These are phyloP conservation scores for Globisporangium barbulae DNA, from an alignment of 352 stramenopile species.

Conservation along the genomic window DNA sequence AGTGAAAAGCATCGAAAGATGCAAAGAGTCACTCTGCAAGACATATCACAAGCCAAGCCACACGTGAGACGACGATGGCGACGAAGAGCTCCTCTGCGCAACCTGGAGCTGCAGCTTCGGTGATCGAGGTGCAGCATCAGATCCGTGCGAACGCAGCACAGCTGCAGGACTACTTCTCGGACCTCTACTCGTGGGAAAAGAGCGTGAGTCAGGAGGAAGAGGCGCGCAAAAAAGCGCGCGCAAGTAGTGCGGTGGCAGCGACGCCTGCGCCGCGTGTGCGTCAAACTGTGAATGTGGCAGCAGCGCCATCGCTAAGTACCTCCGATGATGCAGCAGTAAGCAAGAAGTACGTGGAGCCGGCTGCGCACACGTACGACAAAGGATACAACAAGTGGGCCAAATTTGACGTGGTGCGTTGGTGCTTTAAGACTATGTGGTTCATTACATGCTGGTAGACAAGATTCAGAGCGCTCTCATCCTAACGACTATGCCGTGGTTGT, in stretches of 20 bases:
- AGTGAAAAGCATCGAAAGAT: conserved; percentile 8
- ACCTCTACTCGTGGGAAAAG: conserved; percentile 81
- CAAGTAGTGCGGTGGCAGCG: conserved; percentile 2
- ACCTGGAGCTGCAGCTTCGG: conserved; percentile 10
- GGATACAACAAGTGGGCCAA: conserved; percentile 89
- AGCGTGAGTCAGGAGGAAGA: conserved; percentile 53
- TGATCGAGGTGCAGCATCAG: conserved; percentile 76
- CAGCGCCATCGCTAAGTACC: background rate
- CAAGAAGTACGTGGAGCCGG: conserved; percentile 31
- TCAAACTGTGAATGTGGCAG: conserved; percentile 1
- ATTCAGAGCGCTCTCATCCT: background rate
- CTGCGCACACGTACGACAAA: conserved; percentile 86
- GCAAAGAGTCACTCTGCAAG: background rate
- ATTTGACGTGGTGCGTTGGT: conserved; percentile 77
- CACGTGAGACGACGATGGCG: background rate
- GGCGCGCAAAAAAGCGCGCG: conserved; percentile 24
- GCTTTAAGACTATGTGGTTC: background rate
- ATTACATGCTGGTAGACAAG: background rate
- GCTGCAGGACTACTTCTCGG: conserved; percentile 74
- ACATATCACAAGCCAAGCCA: background rate
- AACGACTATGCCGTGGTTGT: background rate
- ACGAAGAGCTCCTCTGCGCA: background rate
- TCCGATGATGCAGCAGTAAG: background rate
- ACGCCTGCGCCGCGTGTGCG: conserved; percentile 21
- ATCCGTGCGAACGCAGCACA: conserved; percentile 77